Conservation (phyloP, 768 basidiomycete species). For the Scleroderma citrinum region DNA sequence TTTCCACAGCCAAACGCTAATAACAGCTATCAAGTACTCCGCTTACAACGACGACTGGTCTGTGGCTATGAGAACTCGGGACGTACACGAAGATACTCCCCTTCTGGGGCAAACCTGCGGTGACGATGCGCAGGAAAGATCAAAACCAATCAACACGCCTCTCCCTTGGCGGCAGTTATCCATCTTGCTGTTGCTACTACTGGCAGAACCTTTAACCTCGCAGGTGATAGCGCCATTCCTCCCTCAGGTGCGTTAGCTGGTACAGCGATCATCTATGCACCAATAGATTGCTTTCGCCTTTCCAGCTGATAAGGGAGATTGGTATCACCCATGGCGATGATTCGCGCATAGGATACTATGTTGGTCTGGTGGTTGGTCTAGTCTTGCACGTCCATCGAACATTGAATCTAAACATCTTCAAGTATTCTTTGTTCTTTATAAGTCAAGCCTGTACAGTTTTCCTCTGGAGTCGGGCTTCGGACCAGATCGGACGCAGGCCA, state of each 20-base stretch:
- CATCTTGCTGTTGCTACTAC: conserved; percentile 66
- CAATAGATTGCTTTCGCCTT: not conserved
- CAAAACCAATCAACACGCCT: conserved; percentile 36
- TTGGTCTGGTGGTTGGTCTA: conserved; percentile 55
- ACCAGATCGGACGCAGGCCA: conserved; percentile 54
- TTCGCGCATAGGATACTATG: conserved; percentile 68
- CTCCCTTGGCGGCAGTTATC: conserved; percentile 66
- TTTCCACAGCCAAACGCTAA: too few relatives aligned
- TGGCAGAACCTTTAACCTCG: conserved; percentile 71
- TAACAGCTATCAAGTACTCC: too few relatives aligned
- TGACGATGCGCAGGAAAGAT: too few relatives aligned
- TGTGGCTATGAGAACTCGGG: too few relatives aligned
- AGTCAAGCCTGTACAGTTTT: conserved; percentile 63
- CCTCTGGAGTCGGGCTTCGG: conserved; percentile 68
- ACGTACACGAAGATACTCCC: too few relatives aligned
- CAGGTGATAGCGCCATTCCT: conserved; percentile 75
- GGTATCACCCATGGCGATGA: conserved; percentile 68
- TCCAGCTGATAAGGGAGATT: conserved; percentile 56
- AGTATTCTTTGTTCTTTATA: conserved; percentile 67
- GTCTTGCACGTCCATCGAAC: too few relatives aligned
- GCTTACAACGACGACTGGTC: too few relatives aligned
- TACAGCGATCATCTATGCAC: not conserved
- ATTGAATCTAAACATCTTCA: conserved; percentile 15
- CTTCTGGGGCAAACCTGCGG: too few relatives aligned
- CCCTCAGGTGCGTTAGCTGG: conserved; percentile 51